Evolutionary conservation across 345 rosid genomes (phyloP), one percentile per base, ranked within the genome.

Genomic region (Aquilaria malaccensis): DNA sequence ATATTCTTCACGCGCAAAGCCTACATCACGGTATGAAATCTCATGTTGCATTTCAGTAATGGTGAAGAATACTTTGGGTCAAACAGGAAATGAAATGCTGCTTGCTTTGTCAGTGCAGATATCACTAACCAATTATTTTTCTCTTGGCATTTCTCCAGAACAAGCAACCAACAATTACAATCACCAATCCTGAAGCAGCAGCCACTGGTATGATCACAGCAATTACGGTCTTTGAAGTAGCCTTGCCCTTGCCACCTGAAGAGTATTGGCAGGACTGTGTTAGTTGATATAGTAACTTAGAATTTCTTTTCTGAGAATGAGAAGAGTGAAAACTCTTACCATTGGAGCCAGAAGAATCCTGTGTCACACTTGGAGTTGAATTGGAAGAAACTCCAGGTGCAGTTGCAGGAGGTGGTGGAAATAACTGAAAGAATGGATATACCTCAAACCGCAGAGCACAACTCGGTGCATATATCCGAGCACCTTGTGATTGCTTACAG

Each of bases 361-460:
- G 59, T 9, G 61, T 52, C 6, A 29, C 29, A 61, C 54, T 41
- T 37, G 64, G 55, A 45, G 61, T n/a, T 11, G 72, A 61, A 52
- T 32, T 31, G 2, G 55, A 61, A 3, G 22, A 45, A 30, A 45
- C 29, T 6, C 52, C 52, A 43, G 71, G 13, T 54, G 65, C 50
- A 6, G 75, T 59, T 6, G 77, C 54, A 56, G 61, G 70, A 10
- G 57, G 30, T 9, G 68, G 49, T 13, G 63, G 6, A 13, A 63
- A 55, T 43, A 22, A 33, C 13, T 3, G 30, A 58, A 55, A 69
- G 67, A 80, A 74, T 12, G 67, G 5, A 58, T 71, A 72, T 11
- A 51, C 45, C 69, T 81, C 82, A 56, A 60, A 75, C 13, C 80
- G 70, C 33, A 78, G 52, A 55, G 64, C 55, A 62, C 82, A 81